These are phyloP conservation scores for Stephania yunnanensis DNA, from an alignment of 164 flowering plant species.

Conservation along the genomic window DNA sequence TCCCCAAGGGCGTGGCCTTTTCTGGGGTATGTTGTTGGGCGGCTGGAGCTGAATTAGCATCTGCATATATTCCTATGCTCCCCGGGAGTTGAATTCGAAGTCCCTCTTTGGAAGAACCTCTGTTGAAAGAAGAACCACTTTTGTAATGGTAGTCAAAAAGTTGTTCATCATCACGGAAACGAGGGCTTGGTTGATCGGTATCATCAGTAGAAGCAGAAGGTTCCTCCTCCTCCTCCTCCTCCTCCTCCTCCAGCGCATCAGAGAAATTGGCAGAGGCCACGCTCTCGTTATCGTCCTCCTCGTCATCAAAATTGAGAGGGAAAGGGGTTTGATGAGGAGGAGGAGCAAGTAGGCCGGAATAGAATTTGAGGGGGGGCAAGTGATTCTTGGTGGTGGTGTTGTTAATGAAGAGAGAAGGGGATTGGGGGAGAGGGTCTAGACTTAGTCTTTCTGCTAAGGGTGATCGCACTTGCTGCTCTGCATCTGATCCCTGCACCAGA, in stretches of 20 bases:
- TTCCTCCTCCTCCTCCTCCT: slow-evolving; percentile 32
- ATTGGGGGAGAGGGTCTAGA: slow-evolving; percentile 22
- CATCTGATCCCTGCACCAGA: slow-evolving; percentile 42
- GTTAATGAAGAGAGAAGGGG: too few species aligned
- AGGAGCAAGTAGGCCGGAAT: slow-evolving; percentile 44
- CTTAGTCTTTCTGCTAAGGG: slow-evolving; percentile 39
- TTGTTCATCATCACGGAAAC: slow-evolving; percentile 26
- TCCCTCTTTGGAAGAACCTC: slow-evolving; percentile 42
- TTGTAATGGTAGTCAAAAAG: slow-evolving; percentile 11
- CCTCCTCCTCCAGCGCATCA: slow-evolving; percentile 36
- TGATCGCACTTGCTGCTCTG: slow-evolving; percentile 29
- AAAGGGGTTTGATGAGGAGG: slow-evolving; percentile 24
- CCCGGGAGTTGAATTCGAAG: slow-evolving; percentile 48
- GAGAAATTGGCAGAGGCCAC: slow-evolving; percentile 43
- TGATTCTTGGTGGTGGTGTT: too few species aligned
- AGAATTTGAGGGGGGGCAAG: slow-evolving; percentile 65
- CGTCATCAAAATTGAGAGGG: slow-evolving; percentile 22
- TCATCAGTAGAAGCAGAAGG: slow-evolving; percentile 22
- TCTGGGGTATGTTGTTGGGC: slow-evolving; percentile 20
- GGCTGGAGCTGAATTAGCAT: slow-evolving; percentile 24
- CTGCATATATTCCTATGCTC: slow-evolving; percentile 25
- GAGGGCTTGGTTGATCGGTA: slow-evolving; percentile 19
- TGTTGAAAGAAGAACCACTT: slow-evolving; percentile 25
- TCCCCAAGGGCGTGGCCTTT: slow-evolving; percentile 41
- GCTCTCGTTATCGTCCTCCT: slow-evolving; percentile 28